Evolutionary conservation across 2,329 filamentous ascomycete species (phyloP), one percentile per base, ranked within the genome.

Genomic region (Ophiostoma triangulosporum): DNA sequence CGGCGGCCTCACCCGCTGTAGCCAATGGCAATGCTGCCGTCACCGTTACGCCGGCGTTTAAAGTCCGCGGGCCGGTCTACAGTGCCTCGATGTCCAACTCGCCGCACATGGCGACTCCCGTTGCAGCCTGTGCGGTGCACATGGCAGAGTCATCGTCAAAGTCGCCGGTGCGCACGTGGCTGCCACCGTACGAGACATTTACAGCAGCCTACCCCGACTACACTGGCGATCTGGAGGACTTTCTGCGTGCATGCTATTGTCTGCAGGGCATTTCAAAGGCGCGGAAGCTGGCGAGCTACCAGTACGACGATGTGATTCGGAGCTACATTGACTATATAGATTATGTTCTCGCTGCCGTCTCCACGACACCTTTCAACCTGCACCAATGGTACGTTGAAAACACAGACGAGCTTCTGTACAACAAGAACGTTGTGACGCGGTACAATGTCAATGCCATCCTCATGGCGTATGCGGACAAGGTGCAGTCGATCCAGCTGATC

Each of bases 221-320:
- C 51, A 54, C 54, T 1, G 73, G 70, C 1, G 69, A 60, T 26
- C 60, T 68, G 4, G 59, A 58, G 4, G 61, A 68, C 9, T 79
- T 79, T 52, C 60, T 76, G 24, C 65, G 64, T 22, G 72, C 71
- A 0, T 70, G 74, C 50, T 61, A 72, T 0, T 72, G 50, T 4
- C 66, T 57, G 60, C 78, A 7, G 63, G 70, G 17, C 66, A 65
- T 51, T 62, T 74, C 1, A 63, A 64, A 40, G 59, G 63, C 24
- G 58, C 63, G 50, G 12, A 62, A 64, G 8, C 60, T 77, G 17
- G 65, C 68, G 12, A 66, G 69, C 24, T 74, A 65, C 52, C 60
- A 76, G 0, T 78, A 71, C 55, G 77, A 80, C 58, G 76, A 79
- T 53, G 75, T 78, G 51, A 69, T 80, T 46, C 63, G 65, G 11